Evolutionary conservation across 2,329 filamentous ascomycete species (phyloP).

Genomic region (Colletotrichum euphorbiae): DNA sequence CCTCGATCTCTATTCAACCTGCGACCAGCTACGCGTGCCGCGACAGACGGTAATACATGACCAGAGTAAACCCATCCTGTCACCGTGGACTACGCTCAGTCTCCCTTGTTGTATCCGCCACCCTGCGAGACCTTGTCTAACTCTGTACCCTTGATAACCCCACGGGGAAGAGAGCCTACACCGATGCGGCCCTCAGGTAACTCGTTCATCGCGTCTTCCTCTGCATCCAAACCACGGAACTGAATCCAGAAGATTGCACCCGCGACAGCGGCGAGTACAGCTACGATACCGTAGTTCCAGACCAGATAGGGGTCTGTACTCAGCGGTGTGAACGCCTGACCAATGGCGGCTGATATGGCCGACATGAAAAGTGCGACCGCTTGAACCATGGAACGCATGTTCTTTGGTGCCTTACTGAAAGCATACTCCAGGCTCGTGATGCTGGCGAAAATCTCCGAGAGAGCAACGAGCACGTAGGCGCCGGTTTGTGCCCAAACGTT

Average conservation of each 20-base stretch:
- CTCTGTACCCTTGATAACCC: neutral
- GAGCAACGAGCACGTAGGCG: slow-evolving; percentile 60
- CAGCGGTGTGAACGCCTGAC: slow-evolving; percentile 64
- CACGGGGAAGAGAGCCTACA: neutral
- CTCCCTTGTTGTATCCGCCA: neutral
- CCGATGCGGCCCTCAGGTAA: slow-evolving; percentile 51
- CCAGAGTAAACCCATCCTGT: neutral
- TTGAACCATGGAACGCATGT: slow-evolving; percentile 80
- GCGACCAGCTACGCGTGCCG: too few species aligned
- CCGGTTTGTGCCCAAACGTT: slow-evolving; percentile 72
- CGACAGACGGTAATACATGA: neutral
- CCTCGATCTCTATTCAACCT: too few species aligned
- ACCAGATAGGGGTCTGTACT: slow-evolving; percentile 72
- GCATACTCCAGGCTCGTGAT: slow-evolving; percentile 77
- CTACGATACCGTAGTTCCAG: slow-evolving; percentile 79
- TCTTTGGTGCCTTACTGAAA: slow-evolving; percentile 79
- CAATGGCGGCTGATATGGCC: slow-evolving; percentile 75
- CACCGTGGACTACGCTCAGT: neutral
- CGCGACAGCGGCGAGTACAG: slow-evolving; percentile 71
- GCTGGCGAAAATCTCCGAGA: slow-evolving; percentile 62
- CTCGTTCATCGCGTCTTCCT: slow-evolving; percentile 76
- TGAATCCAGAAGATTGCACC: slow-evolving; percentile 77
- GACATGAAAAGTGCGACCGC: slow-evolving; percentile 76
- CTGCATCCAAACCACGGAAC: slow-evolving; percentile 70
- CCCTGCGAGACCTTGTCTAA: neutral